Evolutionary conservation across 352 stramenopile genomes (phyloP).

Genomic region (Pythium angustatum): DNA sequence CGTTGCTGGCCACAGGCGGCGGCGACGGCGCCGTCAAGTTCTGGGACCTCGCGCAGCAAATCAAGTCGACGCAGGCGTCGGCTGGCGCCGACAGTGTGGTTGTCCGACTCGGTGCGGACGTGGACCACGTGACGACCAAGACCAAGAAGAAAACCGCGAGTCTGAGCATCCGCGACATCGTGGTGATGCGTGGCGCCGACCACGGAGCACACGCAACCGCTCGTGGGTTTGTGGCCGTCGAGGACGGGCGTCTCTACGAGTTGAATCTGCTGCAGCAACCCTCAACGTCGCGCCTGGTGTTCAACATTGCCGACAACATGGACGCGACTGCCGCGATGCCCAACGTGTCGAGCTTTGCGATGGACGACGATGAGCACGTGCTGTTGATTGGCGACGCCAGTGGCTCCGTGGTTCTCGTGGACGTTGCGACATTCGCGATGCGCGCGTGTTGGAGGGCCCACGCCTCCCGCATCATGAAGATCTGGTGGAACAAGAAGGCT

Average conservation of each 20-base stretch:
- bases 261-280: slow-evolving; percentile 28
- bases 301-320: slow-evolving; percentile 21
- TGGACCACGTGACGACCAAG: background rate
- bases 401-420: slow-evolving; percentile 55
- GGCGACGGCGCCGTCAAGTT: slow-evolving; percentile 81
- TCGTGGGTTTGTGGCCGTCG: slow-evolving; percentile 57
- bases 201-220: background rate
- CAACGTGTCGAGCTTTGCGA: slow-evolving; percentile 30
- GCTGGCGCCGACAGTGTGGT: slow-evolving; percentile 15
- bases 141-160: slow-evolving; percentile 27
- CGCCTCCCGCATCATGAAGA: slow-evolving; percentile 63
- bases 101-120: slow-evolving; percentile 8
- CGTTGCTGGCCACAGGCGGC: slow-evolving; percentile 65
- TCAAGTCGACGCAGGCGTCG: slow-evolving; percentile 40
- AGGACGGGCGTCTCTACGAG: slow-evolving; percentile 60
- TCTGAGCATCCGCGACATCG: slow-evolving; percentile 30
- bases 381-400: slow-evolving; percentile 59
- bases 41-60: slow-evolving; percentile 65
- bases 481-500: slow-evolving; percentile 53
- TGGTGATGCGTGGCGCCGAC: slow-evolving; percentile 12
- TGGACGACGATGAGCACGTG: slow-evolving; percentile 34
- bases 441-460: slow-evolving; percentile 52
- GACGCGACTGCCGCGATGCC: background rate
- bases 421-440: slow-evolving; percentile 36
- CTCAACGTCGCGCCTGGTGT: slow-evolving; percentile 8